Percentiles rank a stretch among this genome's conserved stretches.
Conservation (phyloP, 345 rosid genomes). For the Balakata baccata region DNA sequence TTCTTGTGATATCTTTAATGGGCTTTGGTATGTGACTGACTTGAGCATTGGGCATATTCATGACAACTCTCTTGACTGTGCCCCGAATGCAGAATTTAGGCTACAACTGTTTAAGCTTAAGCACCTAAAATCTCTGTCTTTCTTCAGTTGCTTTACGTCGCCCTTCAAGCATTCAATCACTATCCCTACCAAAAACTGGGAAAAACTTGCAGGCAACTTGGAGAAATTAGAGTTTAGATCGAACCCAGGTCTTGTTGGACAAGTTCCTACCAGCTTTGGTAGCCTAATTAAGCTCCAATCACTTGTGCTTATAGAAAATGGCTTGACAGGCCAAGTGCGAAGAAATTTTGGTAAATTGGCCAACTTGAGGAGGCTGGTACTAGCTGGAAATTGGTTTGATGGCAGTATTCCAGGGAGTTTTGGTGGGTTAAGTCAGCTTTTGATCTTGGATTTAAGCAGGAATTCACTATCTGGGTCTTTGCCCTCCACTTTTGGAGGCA, state of each 20-base stretch:
- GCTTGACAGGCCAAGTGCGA: conserved; percentile 56
- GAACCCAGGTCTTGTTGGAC: conserved; percentile 73
- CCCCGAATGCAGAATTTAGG: conserved; percentile 47
- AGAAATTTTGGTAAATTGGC: conserved; percentile 46
- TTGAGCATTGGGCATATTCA: conserved; percentile 68
- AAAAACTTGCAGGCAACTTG: conserved; percentile 46
- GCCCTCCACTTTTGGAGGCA: conserved; percentile 49
- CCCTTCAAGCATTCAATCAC: conserved; percentile 39
- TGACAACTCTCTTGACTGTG: conserved; percentile 71
- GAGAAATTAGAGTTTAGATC: conserved; percentile 73
- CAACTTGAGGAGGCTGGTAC: conserved; percentile 61
- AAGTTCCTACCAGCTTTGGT: conserved; percentile 53
- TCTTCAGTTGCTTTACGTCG: conserved; percentile 63
- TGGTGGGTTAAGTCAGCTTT: conserved; percentile 45
- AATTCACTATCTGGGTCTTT: conserved; percentile 63
- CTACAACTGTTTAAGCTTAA: conserved; percentile 64
- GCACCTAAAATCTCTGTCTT: conserved; percentile 68
- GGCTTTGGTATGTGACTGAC: conserved; percentile 75
- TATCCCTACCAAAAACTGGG: conserved; percentile 50
- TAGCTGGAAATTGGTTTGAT: conserved; percentile 57
- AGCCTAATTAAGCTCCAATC: conserved; percentile 61
- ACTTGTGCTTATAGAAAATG: conserved; percentile 69
- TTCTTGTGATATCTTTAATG: conserved; percentile 71
- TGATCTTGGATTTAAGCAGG: conserved; percentile 76
- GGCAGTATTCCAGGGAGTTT: conserved; percentile 58